These are phyloP conservation scores for Scalesia atractyloides DNA, from an alignment of 129 eudicot species.

Conservation along the genomic window DNA sequence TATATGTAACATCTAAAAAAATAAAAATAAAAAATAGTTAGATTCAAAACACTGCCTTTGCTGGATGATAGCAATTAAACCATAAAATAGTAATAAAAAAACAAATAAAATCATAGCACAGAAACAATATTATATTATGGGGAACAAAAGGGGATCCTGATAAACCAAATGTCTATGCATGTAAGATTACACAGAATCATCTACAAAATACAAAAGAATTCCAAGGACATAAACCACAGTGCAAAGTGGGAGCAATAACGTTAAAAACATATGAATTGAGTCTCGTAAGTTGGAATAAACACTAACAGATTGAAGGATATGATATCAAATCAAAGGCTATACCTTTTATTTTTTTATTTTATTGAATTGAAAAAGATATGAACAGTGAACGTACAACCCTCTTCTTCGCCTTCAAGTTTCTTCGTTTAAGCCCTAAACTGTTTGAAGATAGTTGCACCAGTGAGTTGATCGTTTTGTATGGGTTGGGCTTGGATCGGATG, in stretches of 20 bases:
- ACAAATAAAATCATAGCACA: not conserved
- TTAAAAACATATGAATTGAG: too few species aligned
- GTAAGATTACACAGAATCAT: too few species aligned
- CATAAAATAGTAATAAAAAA: not conserved
- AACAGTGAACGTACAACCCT: slow-evolving; percentile 46
- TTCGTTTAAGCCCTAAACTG: slow-evolving; percentile 63
- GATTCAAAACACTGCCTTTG: not conserved
- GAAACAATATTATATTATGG: not conserved
- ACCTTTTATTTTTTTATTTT: too few species aligned
- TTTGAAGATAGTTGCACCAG: too few species aligned
- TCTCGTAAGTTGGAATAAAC: too few species aligned
- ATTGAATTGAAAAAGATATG: slow-evolving; percentile 15
- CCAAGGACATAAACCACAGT: not conserved
- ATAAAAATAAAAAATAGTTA: not conserved
- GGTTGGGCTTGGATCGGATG: too few species aligned
- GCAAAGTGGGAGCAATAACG: too few species aligned
- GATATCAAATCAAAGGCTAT: not conserved
- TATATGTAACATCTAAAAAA: not conserved
- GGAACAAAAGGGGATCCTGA: not conserved
- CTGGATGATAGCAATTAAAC: not conserved
- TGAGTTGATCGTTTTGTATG: too few species aligned
- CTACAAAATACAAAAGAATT: too few species aligned
- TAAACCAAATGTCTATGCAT: not conserved
- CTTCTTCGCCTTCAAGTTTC: slow-evolving; percentile 54
- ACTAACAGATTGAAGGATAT: not conserved